phyloP scores from a whole-genome alignment of 192 early-diverging fungal genomes.

The Pilaira anomala region DNA sequence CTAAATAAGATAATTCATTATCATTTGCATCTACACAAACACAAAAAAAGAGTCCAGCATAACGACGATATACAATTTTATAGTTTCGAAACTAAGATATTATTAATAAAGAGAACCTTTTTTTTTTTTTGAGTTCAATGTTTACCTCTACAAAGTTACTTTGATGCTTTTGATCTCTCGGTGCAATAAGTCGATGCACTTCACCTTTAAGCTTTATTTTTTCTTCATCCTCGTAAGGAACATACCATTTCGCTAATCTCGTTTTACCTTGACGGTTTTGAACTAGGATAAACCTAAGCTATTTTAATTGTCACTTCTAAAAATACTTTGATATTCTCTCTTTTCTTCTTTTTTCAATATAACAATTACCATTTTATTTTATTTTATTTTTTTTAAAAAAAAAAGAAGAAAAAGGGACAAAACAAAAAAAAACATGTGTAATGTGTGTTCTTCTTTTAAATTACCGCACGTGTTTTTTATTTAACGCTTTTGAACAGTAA shows the following conservation, averaged over 20 bases:
- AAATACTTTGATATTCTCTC: too few species aligned
- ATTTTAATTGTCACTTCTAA: too few species aligned
- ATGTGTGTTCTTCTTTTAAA: too few species aligned
- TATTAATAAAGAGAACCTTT: not conserved
- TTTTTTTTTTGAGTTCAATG: not conserved
- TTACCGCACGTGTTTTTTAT: too few species aligned
- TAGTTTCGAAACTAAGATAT: constrained; percentile 84
- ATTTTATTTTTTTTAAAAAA: too few species aligned
- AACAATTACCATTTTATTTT: too few species aligned
- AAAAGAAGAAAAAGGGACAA: too few species aligned
- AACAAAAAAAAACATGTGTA: too few species aligned
- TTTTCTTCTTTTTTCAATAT: too few species aligned
- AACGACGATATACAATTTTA: constrained; percentile 97
- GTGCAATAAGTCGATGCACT: constrained; percentile 93
- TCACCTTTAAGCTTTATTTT: constrained; percentile 91
- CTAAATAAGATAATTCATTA: constrained; percentile 92
- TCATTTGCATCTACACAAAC: constrained; percentile 98
- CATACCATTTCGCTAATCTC: constrained; percentile 95
- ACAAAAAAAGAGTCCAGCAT: constrained; percentile 98
- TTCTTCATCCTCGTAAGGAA: constrained; percentile 90
- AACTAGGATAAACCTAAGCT: constrained; percentile 95
- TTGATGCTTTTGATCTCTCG: constrained; percentile 94
- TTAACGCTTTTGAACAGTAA: constrained; percentile 28
- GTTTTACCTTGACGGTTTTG: constrained; percentile 99
- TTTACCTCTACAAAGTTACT: constrained; percentile 95